Evolutionary conservation across 768 basidiomycete genomes (phyloP).

Genomic region (Chalciporus sphaerocephalus): DNA sequence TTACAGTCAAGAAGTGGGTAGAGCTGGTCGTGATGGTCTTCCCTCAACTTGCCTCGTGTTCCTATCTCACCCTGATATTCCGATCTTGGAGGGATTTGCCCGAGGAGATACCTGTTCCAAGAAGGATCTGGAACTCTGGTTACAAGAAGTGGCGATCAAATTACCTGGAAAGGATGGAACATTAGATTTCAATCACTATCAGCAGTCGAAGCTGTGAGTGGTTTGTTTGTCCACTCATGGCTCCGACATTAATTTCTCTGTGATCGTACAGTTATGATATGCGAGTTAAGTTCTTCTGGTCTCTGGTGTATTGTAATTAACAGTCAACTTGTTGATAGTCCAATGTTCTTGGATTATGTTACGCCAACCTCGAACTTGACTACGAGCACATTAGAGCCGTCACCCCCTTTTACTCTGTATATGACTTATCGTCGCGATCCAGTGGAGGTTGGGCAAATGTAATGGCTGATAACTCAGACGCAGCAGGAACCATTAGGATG

Average conservation of each 20-base stretch:
- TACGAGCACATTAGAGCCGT: slow-evolving; percentile 40
- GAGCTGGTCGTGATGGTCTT: slow-evolving; percentile 41
- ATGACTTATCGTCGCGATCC: slow-evolving; percentile 34
- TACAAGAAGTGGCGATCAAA: slow-evolving; percentile 37
- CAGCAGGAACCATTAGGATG: slow-evolving; percentile 31
- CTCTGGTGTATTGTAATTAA: neutral
- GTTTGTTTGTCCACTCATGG: neutral
- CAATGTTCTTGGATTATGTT: slow-evolving; percentile 42
- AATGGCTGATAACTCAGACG: slow-evolving; percentile 26
- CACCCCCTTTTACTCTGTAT: slow-evolving; percentile 44
- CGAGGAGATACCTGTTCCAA: slow-evolving; percentile 46
- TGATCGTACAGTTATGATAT: slow-evolving; percentile 37
- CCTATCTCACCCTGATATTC: slow-evolving; percentile 40
- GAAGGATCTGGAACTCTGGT: slow-evolving; percentile 37
- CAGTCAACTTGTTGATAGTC: slow-evolving; percentile 20
- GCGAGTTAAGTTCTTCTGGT: slow-evolving; percentile 23
- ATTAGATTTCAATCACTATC: slow-evolving; percentile 39
- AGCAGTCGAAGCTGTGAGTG: slow-evolving; percentile 37
- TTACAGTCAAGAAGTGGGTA: slow-evolving; percentile 44
- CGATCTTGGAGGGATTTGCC: slow-evolving; percentile 45
- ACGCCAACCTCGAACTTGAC: slow-evolving; percentile 47
- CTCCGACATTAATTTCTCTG: neutral
- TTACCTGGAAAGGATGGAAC: slow-evolving; percentile 35
- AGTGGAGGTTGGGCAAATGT: slow-evolving; percentile 28
- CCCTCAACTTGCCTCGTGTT: slow-evolving; percentile 45